Base-by-base conservation (phyloP, 345 rosid genomes). In the Hibiscus syriacus region DNA sequence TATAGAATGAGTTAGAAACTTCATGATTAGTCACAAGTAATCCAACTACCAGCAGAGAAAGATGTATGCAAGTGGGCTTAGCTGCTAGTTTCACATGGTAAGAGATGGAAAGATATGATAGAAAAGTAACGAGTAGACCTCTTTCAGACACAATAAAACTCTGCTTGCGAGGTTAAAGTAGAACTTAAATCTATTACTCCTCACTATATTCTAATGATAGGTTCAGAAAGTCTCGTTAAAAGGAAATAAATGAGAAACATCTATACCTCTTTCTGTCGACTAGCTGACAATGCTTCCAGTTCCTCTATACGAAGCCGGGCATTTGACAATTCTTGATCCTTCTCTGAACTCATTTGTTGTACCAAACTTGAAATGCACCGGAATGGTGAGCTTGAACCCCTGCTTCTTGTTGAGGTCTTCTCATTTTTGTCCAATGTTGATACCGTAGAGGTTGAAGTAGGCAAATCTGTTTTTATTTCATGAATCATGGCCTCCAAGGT, bases 321-420 rank as follows among this genome's bases (percentile, higher is more conserved):
- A 13, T 29, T 73, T 59, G 90, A 81, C 78, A 92, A 72, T 70
- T 92, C 97, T 66, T 88, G 87, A 74, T 87, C 96, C 77, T 85
- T 90, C 79, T 92, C 97, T 59, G 75, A 36, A 55, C 82, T 92
- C 86, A 87, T 87, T 79, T 88, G 96, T 77, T 88, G 98, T 71
- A 92, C 89, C 76, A 92, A 70, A 75, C 85, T 84, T 68, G 93
- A 75, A 73, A 92, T 88, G 82, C 98, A 92, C 79, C 97, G 84
- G 77, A 92, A 90, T 27, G 97, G 97, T 34, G 97, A 92, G 74
- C 90, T 86, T 68, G 98, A 90, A 74, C 98, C 98, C 77, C 98
- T 85, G 60, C 80, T 73, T 75, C 88, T 84, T 22, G 59, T 50
- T 25, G 84, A 75, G 78, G 74, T 68, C 79, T 82, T 88, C 71